phyloP scores from a whole-genome alignment of 371 early-diverging fungal species.

The Mucor irregularis region DNA sequence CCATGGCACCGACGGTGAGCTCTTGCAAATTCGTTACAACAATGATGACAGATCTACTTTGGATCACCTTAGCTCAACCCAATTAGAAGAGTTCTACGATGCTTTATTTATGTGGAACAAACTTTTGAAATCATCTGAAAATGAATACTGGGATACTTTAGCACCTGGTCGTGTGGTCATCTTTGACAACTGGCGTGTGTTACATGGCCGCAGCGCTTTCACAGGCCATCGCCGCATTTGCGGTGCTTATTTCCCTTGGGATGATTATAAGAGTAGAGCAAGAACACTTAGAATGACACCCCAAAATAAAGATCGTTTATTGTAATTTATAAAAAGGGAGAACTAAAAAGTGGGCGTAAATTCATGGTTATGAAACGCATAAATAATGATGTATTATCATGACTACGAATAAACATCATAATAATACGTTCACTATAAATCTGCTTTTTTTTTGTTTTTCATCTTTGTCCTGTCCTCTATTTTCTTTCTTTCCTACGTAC shows the following conservation, averaged over 20 bases:
- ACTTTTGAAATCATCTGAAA: conserved; percentile 56
- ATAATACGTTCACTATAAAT: not conserved
- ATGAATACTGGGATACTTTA: conserved; percentile 72
- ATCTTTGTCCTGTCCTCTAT: not conserved
- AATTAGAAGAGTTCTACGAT: conserved; percentile 69
- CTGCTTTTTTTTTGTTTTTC: not conserved
- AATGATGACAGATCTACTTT: conserved; percentile 83
- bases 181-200: conserved; percentile 87
- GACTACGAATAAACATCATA: not conserved
- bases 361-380: not conserved
- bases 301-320: conserved; percentile 42
- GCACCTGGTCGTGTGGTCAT: conserved; percentile 75
- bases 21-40: conserved; percentile 84
- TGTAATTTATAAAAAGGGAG: conserved; percentile 16
- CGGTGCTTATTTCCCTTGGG: conserved; percentile 81
- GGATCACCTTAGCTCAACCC: conserved; percentile 47
- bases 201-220: conserved; percentile 84
- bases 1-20: conserved; percentile 55
- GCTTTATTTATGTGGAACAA: conserved; percentile 75
- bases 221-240: conserved; percentile 76
- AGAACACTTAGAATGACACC: conserved; percentile 35
- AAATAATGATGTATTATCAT: not conserved
- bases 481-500: not conserved
- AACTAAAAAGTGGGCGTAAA: not conserved
- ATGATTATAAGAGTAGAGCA: conserved; percentile 74